Evolutionary conservation across 1,139 yeast species (phyloP).

Genomic region (Pichia sp.): DNA sequence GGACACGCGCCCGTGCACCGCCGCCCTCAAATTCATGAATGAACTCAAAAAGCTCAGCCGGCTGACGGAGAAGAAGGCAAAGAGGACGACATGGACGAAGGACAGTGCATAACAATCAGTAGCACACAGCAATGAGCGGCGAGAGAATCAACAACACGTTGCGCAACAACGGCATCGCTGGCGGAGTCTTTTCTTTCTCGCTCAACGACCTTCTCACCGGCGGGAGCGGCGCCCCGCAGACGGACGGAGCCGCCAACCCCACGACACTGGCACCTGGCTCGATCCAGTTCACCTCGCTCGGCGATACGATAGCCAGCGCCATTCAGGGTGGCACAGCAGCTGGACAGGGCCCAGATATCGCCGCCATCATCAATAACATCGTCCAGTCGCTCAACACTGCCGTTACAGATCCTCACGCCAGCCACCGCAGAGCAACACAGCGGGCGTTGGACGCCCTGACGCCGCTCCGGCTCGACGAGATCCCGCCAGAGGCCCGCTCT

Average conservation of each 20-base stretch:
- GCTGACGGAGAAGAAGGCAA: neutral
- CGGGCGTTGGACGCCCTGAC: constrained; percentile 6
- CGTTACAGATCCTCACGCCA: neutral
- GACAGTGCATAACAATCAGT: neutral
- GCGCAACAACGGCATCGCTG: constrained; percentile 1
- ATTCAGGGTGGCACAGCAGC: neutral
- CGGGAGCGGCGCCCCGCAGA: neutral
- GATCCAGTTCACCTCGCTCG: constrained; percentile 1
- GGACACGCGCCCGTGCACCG: neutral
- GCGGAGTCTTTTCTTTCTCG: constrained; percentile 11
- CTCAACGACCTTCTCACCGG: constrained; percentile 3
- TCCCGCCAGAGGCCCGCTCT: constrained; percentile 15
- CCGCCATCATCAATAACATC: constrained; percentile 4
- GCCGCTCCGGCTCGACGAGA: constrained; percentile 16
- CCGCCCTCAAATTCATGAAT: neutral
- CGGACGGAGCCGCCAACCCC: neutral
- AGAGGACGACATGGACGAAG: neutral
- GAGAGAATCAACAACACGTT: constrained; percentile 2
- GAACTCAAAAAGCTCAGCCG: neutral
- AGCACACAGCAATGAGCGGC: neutral
- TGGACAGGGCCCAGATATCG: neutral
- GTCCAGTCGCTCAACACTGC: neutral
- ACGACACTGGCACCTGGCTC: neutral
- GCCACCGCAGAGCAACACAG: constrained; percentile 6
- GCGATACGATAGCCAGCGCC: constrained; percentile 2